A percentile compares a stretch with the other conserved stretches of the same genome.
These are phyloP conservation scores for Schizophyllum amplum DNA, from an alignment of 1,284 basidiomycete species.

Conservation along the genomic window DNA sequence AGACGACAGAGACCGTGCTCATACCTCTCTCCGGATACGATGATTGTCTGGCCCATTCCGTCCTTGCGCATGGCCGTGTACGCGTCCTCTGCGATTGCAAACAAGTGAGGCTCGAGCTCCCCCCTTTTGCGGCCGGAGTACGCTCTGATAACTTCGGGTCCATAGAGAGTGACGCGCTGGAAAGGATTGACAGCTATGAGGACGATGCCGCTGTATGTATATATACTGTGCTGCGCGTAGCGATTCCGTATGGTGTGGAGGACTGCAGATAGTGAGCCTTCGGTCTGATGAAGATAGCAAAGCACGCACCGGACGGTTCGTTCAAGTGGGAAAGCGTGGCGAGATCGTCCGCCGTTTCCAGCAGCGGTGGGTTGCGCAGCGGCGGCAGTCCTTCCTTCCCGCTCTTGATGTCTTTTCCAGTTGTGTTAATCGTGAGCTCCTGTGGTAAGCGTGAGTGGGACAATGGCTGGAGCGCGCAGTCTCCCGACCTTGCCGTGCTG, in stretches of 20 bases:
- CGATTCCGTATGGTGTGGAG: conserved; percentile 96
- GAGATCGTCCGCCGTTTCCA: conserved; percentile 97
- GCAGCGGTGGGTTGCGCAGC: conserved; percentile 90
- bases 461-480: conserved; percentile 9
- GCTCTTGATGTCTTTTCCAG: conserved; percentile 68
- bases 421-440: conserved; percentile 77
- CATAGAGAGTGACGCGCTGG: conserved; percentile 88
- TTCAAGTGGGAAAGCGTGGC: conserved; percentile 97
- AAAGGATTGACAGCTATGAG: conserved; percentile 99
- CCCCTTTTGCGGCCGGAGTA: conserved; percentile 91
- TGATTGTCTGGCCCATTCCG: conserved; percentile 94
- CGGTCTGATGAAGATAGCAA: neutral
- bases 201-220: conserved; percentile 98
- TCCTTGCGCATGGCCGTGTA: conserved; percentile 97
- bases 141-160: conserved; percentile 94
- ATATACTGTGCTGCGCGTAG: conserved; percentile 95
- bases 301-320: conserved; percentile 79
- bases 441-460: conserved; percentile 22
- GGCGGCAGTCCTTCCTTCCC: conserved; percentile 78
- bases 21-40: conserved; percentile 97
- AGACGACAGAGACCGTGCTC: conserved; percentile 14
- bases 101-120: conserved; percentile 95
- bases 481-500: conserved; percentile 77
- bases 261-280: conserved; percentile 40
- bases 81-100: conserved; percentile 99